These are phyloP conservation scores for Balakata baccata DNA, from an alignment of 345 rosid species.

Conservation along the genomic window DNA sequence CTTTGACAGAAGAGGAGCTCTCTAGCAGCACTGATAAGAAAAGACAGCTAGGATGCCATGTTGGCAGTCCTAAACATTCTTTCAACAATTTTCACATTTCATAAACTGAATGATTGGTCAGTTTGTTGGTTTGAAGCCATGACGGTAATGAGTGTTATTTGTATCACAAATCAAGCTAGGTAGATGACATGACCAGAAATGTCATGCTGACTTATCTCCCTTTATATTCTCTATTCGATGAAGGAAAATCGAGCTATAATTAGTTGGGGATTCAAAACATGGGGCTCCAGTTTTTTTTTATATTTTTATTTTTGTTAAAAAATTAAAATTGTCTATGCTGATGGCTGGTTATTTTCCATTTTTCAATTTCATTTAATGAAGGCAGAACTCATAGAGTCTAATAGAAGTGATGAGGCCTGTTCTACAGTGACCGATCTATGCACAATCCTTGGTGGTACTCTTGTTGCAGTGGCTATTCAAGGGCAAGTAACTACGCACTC, in stretches of 20 bases:
- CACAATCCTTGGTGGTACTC: slow-evolving; percentile 41
- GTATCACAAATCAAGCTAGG: background rate
- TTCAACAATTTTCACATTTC: background rate
- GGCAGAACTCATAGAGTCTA: slow-evolving; percentile 47
- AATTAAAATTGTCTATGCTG: background rate
- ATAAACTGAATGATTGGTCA: background rate
- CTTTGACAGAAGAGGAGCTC: too few relatives aligned
- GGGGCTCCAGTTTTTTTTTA: background rate
- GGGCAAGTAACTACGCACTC: slow-evolving; percentile 40
- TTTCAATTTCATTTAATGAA: slow-evolving; percentile 41
- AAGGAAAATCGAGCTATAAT: background rate
- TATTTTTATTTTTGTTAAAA: too few relatives aligned
- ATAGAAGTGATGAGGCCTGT: slow-evolving; percentile 44
- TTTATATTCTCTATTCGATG: background rate
- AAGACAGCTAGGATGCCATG: too few relatives aligned
- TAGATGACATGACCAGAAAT: background rate
- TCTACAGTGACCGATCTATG: slow-evolving; percentile 61
- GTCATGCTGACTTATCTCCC: background rate
- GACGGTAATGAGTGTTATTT: background rate
- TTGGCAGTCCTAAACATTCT: too few relatives aligned
- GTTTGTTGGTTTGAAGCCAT: background rate
- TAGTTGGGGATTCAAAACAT: background rate
- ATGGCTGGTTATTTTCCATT: background rate
- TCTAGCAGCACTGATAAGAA: too few relatives aligned
- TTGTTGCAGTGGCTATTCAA: slow-evolving; percentile 73